Percentiles rank a stretch among this genome's conserved stretches.
These are phyloP conservation scores for Plectosphaerella sp. DNA, from an alignment of 2,329 filamentous ascomycete genomes.

Conservation along the genomic window DNA sequence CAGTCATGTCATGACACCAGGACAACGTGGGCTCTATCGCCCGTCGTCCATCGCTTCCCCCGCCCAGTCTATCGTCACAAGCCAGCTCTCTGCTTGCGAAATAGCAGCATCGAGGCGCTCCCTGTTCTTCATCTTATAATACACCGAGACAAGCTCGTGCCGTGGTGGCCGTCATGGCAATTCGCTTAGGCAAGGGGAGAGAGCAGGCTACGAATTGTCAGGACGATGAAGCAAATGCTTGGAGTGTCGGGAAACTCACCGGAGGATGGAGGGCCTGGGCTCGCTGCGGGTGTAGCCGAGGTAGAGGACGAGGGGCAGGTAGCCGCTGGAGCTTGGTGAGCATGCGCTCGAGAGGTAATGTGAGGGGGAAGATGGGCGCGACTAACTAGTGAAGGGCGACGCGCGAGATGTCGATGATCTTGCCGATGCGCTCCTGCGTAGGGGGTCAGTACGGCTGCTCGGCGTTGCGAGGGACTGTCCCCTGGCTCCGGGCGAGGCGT, in stretches of 20 bases:
- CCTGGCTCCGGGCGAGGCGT: slow-evolving; percentile 13
- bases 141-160: slow-evolving; percentile 10
- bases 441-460: neutral
- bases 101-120: neutral
- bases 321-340: slow-evolving; percentile 63
- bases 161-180: slow-evolving; percentile 1
- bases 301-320: slow-evolving; percentile 94
- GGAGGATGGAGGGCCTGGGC: slow-evolving; percentile 71
- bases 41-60: neutral
- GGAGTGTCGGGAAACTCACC: slow-evolving; percentile 30
- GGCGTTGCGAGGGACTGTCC: neutral
- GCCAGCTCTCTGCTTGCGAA: neutral
- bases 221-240: neutral
- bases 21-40: neutral
- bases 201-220: slow-evolving; percentile 45
- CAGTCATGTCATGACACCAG: neutral
- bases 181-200: slow-evolving; percentile 56
- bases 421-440: slow-evolving; percentile 87
- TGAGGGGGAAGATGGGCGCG: slow-evolving; percentile 6
- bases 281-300: slow-evolving; percentile 95
- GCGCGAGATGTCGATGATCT: slow-evolving; percentile 90
- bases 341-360: slow-evolving; percentile 1
- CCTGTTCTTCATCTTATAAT: slow-evolving; percentile 5
- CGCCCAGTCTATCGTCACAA: neutral
- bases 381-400: slow-evolving; percentile 93